These are phyloP conservation scores for Nannizziopsis barbatae DNA, from an alignment of 2,329 filamentous ascomycete species.

Conservation along the genomic window DNA sequence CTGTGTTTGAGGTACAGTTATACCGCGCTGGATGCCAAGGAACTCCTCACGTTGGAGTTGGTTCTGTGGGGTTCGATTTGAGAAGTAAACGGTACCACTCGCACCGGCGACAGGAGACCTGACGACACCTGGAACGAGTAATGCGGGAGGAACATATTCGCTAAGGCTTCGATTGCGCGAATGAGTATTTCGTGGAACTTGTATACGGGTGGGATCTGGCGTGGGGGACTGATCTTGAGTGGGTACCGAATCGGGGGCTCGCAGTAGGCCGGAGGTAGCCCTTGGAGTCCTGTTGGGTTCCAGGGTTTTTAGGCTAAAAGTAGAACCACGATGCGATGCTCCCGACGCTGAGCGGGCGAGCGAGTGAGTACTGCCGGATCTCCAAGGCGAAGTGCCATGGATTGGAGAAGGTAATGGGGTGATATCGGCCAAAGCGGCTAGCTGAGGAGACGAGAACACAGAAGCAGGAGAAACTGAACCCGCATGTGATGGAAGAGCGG, in stretches of 20 bases:
- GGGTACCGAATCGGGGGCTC: conserved; percentile 22
- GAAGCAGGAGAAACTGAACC: conserved; percentile 50
- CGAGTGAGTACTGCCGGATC: conserved; percentile 46
- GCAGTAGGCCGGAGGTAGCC: conserved; percentile 23
- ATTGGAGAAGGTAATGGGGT: conserved; percentile 70
- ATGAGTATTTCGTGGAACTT: conserved; percentile 35
- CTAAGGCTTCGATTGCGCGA: conserved; percentile 72
- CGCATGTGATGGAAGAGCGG: conserved; percentile 29
- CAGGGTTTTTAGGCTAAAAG: conserved; percentile 25
- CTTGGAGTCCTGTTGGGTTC: conserved; percentile 28
- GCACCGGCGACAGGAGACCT: conserved; percentile 58
- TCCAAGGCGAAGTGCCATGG: conserved; percentile 33
- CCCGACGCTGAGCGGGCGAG: conserved; percentile 35
- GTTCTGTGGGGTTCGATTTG: conserved; percentile 26
- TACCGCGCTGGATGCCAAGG: conserved; percentile 64
- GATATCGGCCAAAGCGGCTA: conserved; percentile 65
- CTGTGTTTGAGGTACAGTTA: conserved; percentile 49
- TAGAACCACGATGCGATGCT: conserved; percentile 30
- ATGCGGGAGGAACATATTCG: conserved; percentile 68
- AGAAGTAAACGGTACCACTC: conserved; percentile 15
- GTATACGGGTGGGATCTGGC: conserved; percentile 1
- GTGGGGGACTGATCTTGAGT: conserved; percentile 29
- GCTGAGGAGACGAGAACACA: conserved; percentile 58
- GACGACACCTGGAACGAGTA: conserved; percentile 54
- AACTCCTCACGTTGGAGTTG: conserved; percentile 65